These are phyloP conservation scores for Beauveria rudraprayagi DNA, from an alignment of 2,329 filamentous ascomycete genomes.

Conservation along the genomic window DNA sequence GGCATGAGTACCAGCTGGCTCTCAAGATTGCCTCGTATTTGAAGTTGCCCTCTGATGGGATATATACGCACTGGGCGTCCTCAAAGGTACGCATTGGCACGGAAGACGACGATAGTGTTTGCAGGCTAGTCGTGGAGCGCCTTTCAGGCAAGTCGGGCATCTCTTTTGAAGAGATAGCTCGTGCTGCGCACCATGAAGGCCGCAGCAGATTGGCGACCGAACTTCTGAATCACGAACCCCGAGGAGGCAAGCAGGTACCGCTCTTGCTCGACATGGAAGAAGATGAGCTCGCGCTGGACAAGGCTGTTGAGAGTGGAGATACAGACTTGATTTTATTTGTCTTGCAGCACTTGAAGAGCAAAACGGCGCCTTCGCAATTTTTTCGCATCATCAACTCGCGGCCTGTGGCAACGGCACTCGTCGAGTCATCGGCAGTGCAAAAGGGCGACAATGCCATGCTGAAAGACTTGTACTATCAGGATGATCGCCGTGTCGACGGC, in stretches of 20 bases:
- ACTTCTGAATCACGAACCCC: slow-evolving; percentile 84
- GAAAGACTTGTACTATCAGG: slow-evolving; percentile 96
- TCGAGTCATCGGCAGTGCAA: slow-evolving; percentile 69
- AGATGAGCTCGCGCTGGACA: slow-evolving; percentile 89
- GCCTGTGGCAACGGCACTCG: slow-evolving; percentile 77
- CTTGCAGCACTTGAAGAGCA: slow-evolving; percentile 78
- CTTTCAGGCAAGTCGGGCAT: slow-evolving; percentile 84
- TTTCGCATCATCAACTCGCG: slow-evolving; percentile 84
- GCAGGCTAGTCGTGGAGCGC: slow-evolving; percentile 76
- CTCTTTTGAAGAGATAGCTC: slow-evolving; percentile 90
- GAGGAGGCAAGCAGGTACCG: slow-evolving; percentile 92
- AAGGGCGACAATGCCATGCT: slow-evolving; percentile 70
- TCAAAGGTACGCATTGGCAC: slow-evolving; percentile 82
- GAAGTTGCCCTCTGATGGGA: slow-evolving; percentile 74
- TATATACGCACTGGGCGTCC: slow-evolving; percentile 95
- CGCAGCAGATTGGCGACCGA: slow-evolving; percentile 81
- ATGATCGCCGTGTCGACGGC: slow-evolving; percentile 82
- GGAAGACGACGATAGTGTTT: slow-evolving; percentile 83
- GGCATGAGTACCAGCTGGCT: slow-evolving; percentile 85
- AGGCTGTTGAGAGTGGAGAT: slow-evolving; percentile 91
- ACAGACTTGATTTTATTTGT: slow-evolving; percentile 90
- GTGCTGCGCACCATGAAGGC: slow-evolving; percentile 89
- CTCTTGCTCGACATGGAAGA: slow-evolving; percentile 92
- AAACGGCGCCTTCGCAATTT: slow-evolving; percentile 81
- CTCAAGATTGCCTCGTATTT: slow-evolving; percentile 83